Evolutionary conservation across 257 asterid genomes (phyloP).

Genomic region (Solanum chiquidenum): DNA sequence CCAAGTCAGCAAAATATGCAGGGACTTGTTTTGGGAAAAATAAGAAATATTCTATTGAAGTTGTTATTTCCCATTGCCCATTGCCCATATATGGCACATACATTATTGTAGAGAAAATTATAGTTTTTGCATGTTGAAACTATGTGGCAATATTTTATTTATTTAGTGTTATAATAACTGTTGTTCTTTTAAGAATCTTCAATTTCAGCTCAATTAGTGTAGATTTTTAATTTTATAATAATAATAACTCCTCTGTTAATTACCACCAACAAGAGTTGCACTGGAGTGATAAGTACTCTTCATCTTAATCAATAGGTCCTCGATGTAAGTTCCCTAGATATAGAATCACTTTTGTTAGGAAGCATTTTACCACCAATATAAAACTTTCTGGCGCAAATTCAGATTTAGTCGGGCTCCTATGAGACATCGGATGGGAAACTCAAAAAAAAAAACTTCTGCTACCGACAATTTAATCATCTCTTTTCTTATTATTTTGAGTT

Average conservation of each 20-base stretch:
- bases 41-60: neutral
- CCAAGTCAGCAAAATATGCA: neutral
- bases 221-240: neutral
- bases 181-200: neutral
- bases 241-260: too few relatives aligned
- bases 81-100: neutral
- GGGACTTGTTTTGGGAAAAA: neutral
- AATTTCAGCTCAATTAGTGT: neutral
- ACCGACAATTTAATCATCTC: neutral
- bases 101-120: neutral
- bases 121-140: neutral
- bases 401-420: too few relatives aligned
- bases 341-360: too few relatives aligned
- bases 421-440: accelerated
- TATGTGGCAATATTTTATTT: too few relatives aligned
- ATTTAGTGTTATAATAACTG: neutral
- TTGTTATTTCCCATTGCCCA: neutral
- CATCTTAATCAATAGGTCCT: too few relatives aligned
- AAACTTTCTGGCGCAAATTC: too few relatives aligned
- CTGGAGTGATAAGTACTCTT: accelerated
- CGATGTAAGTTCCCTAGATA: too few relatives aligned
- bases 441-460: too few relatives aligned
- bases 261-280: accelerated
- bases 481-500: neutral
- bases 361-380: too few relatives aligned